Base-by-base conservation (phyloP, 768 basidiomycete species). In the Infundibulicybe gibba region DNA sequence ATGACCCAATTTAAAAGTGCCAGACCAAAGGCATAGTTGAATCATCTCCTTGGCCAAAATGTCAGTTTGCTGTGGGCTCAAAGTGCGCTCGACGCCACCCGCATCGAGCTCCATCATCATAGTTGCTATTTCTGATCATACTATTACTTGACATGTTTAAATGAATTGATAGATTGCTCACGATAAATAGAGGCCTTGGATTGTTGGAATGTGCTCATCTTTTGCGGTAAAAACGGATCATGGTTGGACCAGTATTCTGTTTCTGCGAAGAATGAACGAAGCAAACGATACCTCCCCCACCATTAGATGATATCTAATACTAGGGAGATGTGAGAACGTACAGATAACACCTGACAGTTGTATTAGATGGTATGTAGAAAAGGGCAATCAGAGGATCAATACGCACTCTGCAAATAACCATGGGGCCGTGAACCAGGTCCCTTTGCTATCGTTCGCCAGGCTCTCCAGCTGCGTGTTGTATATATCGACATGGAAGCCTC, bases 381-480 rank as follows among this genome's bases (percentile, higher is more conserved):
- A 17, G 32, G 33, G 5, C n/a, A 9, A 13, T 8, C 14, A 25
- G 12, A n/a, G 16, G 31, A 33, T 48, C 49, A 59, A 43, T 44
- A 67, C 87, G 54, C 70, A 97, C 85, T 97, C 95, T 47, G 93
- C 92, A 62, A 76, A 97, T n/a, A 99, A 75, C 95, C 95, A 99
- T 1, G 94, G 91, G 5, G 90, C 82, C 6, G 80, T 87, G 60
- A 91, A 93, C 95, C 95, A 99, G 0, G 86, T 88, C 49, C 83
- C 75, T 55, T 74, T 71, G 3, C 64, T 61, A 1, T 70, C 61
- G 20, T 69, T 62, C 0, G 68, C 67, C 1, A 89, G 72, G 0
- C 64, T 61, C 5, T 62, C 62, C 11, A 99, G 71, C 51, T 92
- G 85, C 0, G 67, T 55, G 54, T 99, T 97, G 68, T 93, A 98